A percentile compares a stretch with the other conserved stretches of the same genome.
phyloP scores from a whole-genome alignment of 2,329 filamentous ascomycete genomes.

The Alternaria panax region DNA sequence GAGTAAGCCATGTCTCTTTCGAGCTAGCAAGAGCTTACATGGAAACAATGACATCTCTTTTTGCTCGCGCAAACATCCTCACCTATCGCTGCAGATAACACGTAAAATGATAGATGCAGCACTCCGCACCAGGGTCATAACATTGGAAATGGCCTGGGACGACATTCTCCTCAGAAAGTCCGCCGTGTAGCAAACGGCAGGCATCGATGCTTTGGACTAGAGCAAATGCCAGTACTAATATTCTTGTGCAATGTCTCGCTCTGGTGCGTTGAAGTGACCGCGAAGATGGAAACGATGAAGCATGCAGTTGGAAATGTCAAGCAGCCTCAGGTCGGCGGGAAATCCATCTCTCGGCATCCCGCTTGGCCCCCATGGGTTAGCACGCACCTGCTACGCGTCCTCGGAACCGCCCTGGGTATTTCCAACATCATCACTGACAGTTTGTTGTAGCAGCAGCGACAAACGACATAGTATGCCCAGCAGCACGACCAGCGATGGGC shows the following conservation, averaged over 20 bases:
- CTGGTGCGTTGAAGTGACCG: neutral
- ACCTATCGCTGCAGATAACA: neutral
- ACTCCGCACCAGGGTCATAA: neutral
- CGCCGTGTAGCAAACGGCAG: neutral
- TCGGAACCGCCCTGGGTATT: neutral
- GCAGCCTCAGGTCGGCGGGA: neutral
- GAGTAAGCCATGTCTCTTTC: neutral
- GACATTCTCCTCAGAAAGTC: neutral
- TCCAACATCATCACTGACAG: neutral
- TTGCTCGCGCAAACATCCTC: neutral
- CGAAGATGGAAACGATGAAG: neutral
- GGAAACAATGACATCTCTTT: neutral
- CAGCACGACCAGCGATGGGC: neutral
- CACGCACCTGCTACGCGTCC: neutral
- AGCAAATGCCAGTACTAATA: no score
- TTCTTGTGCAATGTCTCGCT: neutral
- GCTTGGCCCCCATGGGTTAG: slow-evolving; percentile 6
- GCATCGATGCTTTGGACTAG: neutral
- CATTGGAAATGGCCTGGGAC: neutral
- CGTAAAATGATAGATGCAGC: neutral
- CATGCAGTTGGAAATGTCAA: neutral
- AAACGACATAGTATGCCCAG: neutral
- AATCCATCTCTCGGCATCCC: neutral
- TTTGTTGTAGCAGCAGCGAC: neutral
- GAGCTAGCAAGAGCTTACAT: neutral